phyloP scores from a whole-genome alignment of 208 protist genomes.

The Acanthamoeba healyi region DNA sequence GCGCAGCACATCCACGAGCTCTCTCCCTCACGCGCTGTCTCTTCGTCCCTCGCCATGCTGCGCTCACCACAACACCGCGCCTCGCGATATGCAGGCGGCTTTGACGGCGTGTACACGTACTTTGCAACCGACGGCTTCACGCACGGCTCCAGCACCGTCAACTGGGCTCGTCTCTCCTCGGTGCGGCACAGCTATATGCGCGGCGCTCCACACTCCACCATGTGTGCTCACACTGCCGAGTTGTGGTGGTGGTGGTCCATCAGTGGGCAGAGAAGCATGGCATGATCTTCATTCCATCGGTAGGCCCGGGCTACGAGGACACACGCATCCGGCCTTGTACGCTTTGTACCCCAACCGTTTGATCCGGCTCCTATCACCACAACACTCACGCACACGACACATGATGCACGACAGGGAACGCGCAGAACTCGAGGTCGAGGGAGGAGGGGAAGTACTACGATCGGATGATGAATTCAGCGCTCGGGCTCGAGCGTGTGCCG shows the following conservation, averaged over 20 bases:
- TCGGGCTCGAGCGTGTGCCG: neutral
- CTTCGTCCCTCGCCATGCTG: too few species aligned
- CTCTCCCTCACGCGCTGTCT: too few species aligned
- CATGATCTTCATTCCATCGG: conserved; percentile 80
- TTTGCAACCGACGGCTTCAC: conserved; percentile 88
- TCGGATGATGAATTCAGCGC: neutral
- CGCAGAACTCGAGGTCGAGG: neutral
- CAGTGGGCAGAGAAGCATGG: conserved; percentile 50
- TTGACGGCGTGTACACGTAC: conserved; percentile 91
- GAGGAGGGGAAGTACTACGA: conserved; percentile 1
- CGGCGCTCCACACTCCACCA: too few species aligned
- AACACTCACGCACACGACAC: conserved; percentile 16
- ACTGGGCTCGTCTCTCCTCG: conserved; percentile 82
- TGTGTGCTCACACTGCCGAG: neutral
- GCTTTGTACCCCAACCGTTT: conserved; percentile 55
- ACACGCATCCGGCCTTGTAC: conserved; percentile 85
- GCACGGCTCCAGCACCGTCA: conserved; percentile 72
- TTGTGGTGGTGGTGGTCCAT: neutral
- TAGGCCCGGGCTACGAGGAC: conserved; percentile 90
- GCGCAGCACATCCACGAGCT: neutral
- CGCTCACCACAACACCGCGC: too few species aligned
- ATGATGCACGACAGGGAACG: neutral
- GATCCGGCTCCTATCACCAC: too few species aligned
- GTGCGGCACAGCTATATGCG: too few species aligned
- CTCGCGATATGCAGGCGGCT: conserved; percentile 45